Evolutionary conservation across 441 rosid species (phyloP).

Genomic region (Rhodomyrtus psidioides): DNA sequence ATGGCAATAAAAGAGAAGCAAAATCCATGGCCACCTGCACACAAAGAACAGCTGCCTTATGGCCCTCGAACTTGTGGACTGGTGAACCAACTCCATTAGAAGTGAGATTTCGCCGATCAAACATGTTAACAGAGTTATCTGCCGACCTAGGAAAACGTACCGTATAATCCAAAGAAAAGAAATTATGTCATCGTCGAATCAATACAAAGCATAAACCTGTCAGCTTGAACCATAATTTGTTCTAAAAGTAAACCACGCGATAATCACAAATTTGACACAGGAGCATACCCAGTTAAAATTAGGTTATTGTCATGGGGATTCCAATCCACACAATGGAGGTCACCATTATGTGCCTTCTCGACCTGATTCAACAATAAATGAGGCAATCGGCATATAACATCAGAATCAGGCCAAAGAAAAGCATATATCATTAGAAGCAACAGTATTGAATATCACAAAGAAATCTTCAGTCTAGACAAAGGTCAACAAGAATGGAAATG

Average conservation of each 20-base stretch:
- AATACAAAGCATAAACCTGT: background rate
- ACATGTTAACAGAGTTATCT: constrained; percentile 83
- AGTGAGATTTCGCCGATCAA: constrained; percentile 79
- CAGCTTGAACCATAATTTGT: background rate
- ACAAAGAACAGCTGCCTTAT: constrained; percentile 94
- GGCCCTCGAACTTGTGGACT: constrained; percentile 81
- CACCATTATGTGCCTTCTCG: constrained; percentile 92
- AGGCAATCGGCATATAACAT: background rate
- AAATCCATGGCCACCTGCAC: constrained; percentile 57
- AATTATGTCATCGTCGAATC: background rate
- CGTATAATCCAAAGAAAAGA: background rate
- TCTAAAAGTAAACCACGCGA: background rate
- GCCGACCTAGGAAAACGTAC: constrained; percentile 52
- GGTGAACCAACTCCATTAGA: constrained; percentile 78
- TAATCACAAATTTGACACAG: background rate
- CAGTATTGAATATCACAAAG: background rate
- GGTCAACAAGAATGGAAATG: background rate
- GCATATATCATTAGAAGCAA: background rate
- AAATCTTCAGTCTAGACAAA: background rate
- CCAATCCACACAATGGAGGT: constrained; percentile 99
- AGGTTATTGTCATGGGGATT: constrained; percentile 82
- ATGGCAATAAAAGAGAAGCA: background rate
- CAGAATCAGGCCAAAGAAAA: background rate
- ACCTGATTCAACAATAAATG: constrained; percentile 40
- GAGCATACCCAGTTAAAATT: constrained; percentile 79